phyloP scores from a whole-genome alignment of 129 eudicot species.

The Pulicaria dysenterica region DNA sequence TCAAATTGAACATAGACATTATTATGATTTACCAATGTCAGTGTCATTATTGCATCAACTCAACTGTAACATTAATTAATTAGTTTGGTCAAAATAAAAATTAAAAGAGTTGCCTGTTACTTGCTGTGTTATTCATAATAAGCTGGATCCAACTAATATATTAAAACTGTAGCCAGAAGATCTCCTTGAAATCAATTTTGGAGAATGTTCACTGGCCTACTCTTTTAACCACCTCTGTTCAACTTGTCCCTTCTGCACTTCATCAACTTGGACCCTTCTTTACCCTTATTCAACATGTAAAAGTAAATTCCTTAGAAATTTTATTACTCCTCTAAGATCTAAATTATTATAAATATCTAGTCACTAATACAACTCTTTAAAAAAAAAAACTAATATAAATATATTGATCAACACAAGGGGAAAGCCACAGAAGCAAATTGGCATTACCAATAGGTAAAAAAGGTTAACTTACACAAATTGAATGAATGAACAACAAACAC shows the following conservation, averaged over 20 bases:
- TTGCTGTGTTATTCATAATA: background rate
- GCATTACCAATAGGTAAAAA: background rate
- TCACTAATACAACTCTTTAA: too few species aligned
- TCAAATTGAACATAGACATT: background rate
- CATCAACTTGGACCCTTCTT: conserved; percentile 21
- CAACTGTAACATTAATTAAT: conserved; percentile 1
- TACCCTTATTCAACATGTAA: background rate
- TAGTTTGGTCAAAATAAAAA: background rate
- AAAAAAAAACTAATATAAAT: too few species aligned
- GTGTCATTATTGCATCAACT: conserved; percentile 11
- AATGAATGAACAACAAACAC: conserved; percentile 26
- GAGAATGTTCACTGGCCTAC: conserved; percentile 5
- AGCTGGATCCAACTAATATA: conserved; percentile 28
- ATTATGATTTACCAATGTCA: conserved; percentile 2
- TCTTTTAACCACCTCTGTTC: background rate
- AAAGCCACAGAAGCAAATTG: conserved; percentile 10
- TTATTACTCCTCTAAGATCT: too few species aligned
- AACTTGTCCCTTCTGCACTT: conserved; percentile 6
- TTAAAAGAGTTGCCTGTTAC: conserved; percentile 2
- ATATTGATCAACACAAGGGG: conserved; percentile 10
- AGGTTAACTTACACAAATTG: conserved; percentile 27
- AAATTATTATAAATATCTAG: too few species aligned
- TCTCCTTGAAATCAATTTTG: conserved; percentile 26
- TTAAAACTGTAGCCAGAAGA: conserved; percentile 14
- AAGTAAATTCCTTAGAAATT: too few species aligned